Base-by-base conservation (phyloP, 164 flowering plant genomes). In the Amborella trichopoda region DNA sequence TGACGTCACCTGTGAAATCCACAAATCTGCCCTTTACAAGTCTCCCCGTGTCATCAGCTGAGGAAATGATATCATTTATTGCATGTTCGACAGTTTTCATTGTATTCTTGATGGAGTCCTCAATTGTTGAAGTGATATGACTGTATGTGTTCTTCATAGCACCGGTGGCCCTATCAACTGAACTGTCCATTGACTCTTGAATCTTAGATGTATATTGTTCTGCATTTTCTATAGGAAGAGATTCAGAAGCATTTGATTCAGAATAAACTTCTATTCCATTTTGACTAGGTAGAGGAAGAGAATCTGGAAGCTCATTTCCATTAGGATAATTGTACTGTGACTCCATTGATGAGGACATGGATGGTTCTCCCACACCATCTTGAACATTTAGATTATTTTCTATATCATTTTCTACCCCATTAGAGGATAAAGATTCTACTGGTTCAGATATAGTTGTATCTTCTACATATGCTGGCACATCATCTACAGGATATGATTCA, bases 11-110 rank as follows among this genome's bases (percentile, higher is more conserved):
- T 39, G 87, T 63, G 16, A 85, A 53, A 55, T 56, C 74, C 23
- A 62, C 55, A 54, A 79, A 54, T 58, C 55, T 63, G 55, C 52
- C 54, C 50, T 72, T 55, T 28, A 79, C 75, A 23, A 48, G 23
- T 52, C 71, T 76, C 44, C 72, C 73, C 4, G 72, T 62, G 58
- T 62, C 72, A 61, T 74, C 72, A 32, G 70, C 41, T 25, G 66
- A 49, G 26, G 74, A 74, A 17, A 59, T 39, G 43, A 68, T 32
- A 24, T 54, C 44, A 54, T 53, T 56, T n/a, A 66, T 16, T 39
- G 67, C 67, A 68, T 27, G 50, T 65, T 79, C 79, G 43, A 75
- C 48, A 23, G 65, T 62, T 38, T 73, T 68, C 40, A 65, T 68
- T 34, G 72, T 73, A 40, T 56, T 61, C 56, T 62, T 63, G 12